Base-by-base conservation (phyloP, 2,329 filamentous ascomycete species). In the Trichoderma brevicompactum region DNA sequence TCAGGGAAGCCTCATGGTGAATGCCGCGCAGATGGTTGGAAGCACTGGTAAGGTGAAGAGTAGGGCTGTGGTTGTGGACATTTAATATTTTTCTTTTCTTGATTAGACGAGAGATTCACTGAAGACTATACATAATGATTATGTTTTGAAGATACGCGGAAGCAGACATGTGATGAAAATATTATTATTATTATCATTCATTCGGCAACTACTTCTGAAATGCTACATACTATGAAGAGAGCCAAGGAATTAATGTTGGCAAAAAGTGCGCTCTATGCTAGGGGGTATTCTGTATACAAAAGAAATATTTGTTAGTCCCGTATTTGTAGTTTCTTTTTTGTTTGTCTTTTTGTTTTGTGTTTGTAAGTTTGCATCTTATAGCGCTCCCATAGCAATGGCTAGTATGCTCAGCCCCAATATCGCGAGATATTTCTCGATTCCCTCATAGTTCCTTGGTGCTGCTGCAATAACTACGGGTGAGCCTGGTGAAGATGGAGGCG, bases 21-120 rank as follows among this genome's bases (percentile, higher is more conserved):
- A 88, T 69, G 85, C 85, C 1, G 81, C 80, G 1, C 83, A 86
- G 70, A 84, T 85, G 79, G 76, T 83, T 68, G 81, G 83, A 10
- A 83, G 82, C 66, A 81, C 83, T 1, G 83, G 83, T 2, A 80
- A 77, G 67, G 72, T 84, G 46, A 79, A 78, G 34, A 82, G 78
- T 50, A 70, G 77, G 32, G 75, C 76, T 7, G 70, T 78, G 10
- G 74, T 79, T 1, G 74, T 79, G 32, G 76, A 77, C 48, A 74
- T 77, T 23, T 66, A 54, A 23, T n/a, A 1, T 50, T 50, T 40
- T 28, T 23, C 7, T 8, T n/a, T 50, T 56, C 7, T 19, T 19
- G 28, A 32, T 3, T 19, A 43, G 15, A 43, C 19, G 19, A 2
- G 28, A 55, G 19, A 32, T n/a, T 28, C 13, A 5, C 23, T 3